Conservation (phyloP, 208 protist genomes). For the Trypanosoma melophagium region DNA sequence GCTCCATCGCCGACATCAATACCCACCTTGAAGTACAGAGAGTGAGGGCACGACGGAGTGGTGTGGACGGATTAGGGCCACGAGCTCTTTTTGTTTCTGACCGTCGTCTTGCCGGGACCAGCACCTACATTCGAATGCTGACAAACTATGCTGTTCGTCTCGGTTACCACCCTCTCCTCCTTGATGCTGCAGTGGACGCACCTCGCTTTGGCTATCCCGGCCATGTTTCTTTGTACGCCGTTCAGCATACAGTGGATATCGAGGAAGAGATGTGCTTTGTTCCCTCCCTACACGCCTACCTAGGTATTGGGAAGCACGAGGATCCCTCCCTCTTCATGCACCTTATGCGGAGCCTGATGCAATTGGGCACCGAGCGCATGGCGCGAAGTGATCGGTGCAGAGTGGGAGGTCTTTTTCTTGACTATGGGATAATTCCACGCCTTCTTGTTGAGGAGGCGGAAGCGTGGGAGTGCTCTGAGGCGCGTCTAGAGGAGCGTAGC, state of each 20-base stretch:
- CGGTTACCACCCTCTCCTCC: constrained; percentile 65
- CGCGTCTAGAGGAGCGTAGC: constrained; percentile 11
- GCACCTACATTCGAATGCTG: constrained; percentile 49
- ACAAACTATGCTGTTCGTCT: constrained; percentile 56
- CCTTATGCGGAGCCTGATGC: constrained; percentile 37
- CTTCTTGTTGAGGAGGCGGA: constrained; percentile 28
- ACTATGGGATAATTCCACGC: constrained; percentile 54
- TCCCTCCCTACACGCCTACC: constrained; percentile 42
- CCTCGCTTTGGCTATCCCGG: constrained; percentile 45
- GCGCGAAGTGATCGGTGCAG: constrained; percentile 58
- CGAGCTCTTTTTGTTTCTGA: constrained; percentile 65
- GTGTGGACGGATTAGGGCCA: constrained; percentile 41
- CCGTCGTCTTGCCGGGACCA: constrained; percentile 41
- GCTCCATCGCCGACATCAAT: constrained; percentile 63
- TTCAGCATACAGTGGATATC: constrained; percentile 60
- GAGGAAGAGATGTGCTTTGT: constrained; percentile 60
- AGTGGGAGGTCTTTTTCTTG: constrained; percentile 69
- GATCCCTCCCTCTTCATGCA: constrained; percentile 47
- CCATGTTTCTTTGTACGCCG: constrained; percentile 42
- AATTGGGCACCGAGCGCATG: constrained; percentile 40
- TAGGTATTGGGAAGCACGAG: constrained; percentile 26
- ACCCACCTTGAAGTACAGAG: constrained; percentile 51
- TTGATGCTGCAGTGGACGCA: constrained; percentile 44
- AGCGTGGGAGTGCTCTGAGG: constrained; percentile 39
- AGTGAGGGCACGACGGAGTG: constrained; percentile 30